A percentile compares a stretch with the other conserved stretches of the same genome.
phyloP scores from a whole-genome alignment of 345 rosid species.

The Firmiana major region DNA sequence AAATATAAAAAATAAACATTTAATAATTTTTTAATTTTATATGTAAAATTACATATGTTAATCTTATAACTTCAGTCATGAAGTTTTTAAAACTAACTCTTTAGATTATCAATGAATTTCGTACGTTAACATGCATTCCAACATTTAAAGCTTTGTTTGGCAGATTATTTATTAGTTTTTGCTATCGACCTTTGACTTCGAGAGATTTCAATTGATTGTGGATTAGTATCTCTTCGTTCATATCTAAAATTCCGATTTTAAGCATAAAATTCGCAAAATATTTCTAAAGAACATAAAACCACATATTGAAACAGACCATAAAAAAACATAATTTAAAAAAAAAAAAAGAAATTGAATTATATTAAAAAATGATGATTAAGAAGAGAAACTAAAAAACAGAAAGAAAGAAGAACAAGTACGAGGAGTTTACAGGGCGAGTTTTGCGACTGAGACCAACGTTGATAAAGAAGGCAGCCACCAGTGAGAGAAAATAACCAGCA shows the following conservation, averaged over 20 bases:
- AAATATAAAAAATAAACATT: too few relatives aligned
- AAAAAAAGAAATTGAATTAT: neutral
- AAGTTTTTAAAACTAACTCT: too few relatives aligned
- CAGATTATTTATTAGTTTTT: too few relatives aligned
- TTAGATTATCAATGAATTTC: too few relatives aligned
- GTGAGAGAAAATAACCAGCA: constrained; percentile 35
- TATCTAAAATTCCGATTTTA: neutral
- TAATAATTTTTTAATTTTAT: too few relatives aligned
- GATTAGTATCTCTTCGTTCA: neutral
- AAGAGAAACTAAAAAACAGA: neutral
- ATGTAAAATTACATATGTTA: too few relatives aligned
- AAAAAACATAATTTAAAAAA: too few relatives aligned
- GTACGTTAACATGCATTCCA: too few relatives aligned
- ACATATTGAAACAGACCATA: neutral
- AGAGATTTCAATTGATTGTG: too few relatives aligned
- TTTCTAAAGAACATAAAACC: neutral
- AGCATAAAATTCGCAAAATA: neutral
- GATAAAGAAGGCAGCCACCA: constrained; percentile 33
- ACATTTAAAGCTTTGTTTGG: too few relatives aligned
- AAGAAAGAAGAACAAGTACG: neutral
- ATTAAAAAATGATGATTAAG: neutral
- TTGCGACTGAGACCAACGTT: constrained; percentile 45
- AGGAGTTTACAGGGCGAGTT: constrained; percentile 50
- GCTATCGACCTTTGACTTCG: too few relatives aligned
- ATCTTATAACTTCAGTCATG: too few relatives aligned